These are phyloP conservation scores for bread wheat (Triticum aestivum) DNA, from an alignment of 176 grass and related monocot genomes.

Conservation along the genomic window DNA sequence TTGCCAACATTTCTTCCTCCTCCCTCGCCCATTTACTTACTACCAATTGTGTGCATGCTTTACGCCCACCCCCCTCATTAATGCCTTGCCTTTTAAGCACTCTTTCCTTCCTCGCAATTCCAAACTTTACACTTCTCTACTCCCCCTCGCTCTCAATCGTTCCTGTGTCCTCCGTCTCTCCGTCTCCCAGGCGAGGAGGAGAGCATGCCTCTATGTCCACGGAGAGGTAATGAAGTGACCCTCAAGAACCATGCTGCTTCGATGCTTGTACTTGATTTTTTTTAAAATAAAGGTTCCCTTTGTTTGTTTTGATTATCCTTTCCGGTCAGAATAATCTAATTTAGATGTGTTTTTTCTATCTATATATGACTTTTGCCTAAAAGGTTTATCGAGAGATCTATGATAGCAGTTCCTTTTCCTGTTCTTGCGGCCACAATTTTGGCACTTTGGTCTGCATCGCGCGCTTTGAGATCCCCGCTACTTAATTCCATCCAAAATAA, in stretches of 20 bases:
- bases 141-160: not conserved
- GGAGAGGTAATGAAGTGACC: conserved; percentile 53
- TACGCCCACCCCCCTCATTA: conserved; percentile 57
- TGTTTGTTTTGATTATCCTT: not conserved
- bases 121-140: conserved; percentile 38
- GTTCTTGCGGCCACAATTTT: not conserved
- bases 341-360: conserved; percentile 4
- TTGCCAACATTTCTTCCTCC: conserved; percentile 27
- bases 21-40: conserved; percentile 41
- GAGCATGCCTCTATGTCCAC: conserved; percentile 96
- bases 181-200: conserved; percentile 7
- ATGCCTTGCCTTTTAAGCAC: conserved; percentile 96
- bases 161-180: not conserved
- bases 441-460: not conserved
- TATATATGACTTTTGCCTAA: conserved; percentile 10
- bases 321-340: not conserved
- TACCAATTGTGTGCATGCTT: conserved; percentile 52
- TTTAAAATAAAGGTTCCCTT: not conserved
- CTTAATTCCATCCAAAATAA: conserved; percentile 22
- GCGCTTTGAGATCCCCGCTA: not conserved
- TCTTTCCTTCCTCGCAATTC: conserved; percentile 63
- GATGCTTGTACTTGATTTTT: not conserved
- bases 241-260: not conserved
- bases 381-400: conserved; percentile 13
- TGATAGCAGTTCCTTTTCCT: not conserved